Evolutionary conservation across 106 monocot species (phyloP), one percentile per base, ranked within the genome.

Genomic region (Dioscorea alata): DNA sequence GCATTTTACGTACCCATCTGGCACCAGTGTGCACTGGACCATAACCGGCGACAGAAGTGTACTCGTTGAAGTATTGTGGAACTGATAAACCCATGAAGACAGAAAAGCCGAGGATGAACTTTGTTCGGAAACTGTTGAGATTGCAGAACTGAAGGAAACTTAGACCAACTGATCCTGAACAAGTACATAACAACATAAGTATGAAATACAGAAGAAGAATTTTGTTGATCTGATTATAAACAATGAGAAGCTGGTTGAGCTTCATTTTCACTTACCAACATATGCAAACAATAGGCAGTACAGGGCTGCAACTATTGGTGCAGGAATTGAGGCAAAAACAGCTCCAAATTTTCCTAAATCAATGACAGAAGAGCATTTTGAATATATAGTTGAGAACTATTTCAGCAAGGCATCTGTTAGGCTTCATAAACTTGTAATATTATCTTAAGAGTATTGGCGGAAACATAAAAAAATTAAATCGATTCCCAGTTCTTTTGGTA

Each of bases 281-380:
- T 97, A 97, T 63, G 92, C 96, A 79, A 97, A 97, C 86, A 97
- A 92, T 23, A 97, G 83, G 65, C 96, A 97, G 70, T 97, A 97
- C 16, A 97, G 70, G 68, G 96, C 96, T 78, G 96, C 88, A 65
- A 89, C 67, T 65, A 97, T 86, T n/a, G 96, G 96, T 34, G 88
- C 84, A 42, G 96, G 92, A 71, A 97, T 97, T 6, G 96, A 84
- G 51, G 96, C 92, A 73, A 97, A 92, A 57, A 97, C 76, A 49
- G 92, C 96, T 60, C 96, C 96, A 76, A 97, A 97, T 76, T 97
- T 97, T 49, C 96, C 96, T 97, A 82, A 21, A 76, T 50, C 51
- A 50, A 48, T 13, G 24, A 10, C 51, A 32, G n/a, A 21, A 9
- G 13, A 8, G 13, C 4, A 3, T 34, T 34, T 7, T 34, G 3